Conservation (phyloP, 345 rosid genomes). For the Garcia nutans region DNA sequence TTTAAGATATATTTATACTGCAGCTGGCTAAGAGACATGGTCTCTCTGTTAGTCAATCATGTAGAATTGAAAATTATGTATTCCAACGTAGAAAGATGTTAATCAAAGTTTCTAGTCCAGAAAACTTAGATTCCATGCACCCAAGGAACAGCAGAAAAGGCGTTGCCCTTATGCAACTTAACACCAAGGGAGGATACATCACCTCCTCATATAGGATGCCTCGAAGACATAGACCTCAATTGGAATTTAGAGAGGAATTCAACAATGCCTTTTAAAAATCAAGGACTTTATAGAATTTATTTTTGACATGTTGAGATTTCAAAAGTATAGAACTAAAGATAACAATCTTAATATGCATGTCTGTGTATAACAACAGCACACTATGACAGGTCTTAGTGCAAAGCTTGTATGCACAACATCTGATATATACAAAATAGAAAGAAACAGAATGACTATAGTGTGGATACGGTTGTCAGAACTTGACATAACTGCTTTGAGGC, state of each 20-base stretch:
- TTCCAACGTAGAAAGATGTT: neutral
- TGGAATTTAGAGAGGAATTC: neutral
- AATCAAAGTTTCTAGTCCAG: neutral
- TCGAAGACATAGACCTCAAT: neutral
- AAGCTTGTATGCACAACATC: slow-evolving; percentile 7
- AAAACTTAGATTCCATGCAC: neutral
- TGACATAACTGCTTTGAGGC: neutral
- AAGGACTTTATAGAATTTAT: neutral
- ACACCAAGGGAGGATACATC: neutral
- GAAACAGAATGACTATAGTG: neutral
- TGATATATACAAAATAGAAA: neutral
- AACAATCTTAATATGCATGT: neutral
- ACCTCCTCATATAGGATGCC: neutral
- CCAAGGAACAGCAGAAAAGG: neutral
- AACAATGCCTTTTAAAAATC: slow-evolving; percentile 1
- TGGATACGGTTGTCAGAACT: neutral
- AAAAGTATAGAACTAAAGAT: neutral
- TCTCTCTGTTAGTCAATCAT: neutral
- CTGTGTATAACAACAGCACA: neutral
- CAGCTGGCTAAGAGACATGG: neutral
- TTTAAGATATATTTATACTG: neutral
- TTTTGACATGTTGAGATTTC: neutral
- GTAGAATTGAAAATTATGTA: neutral
- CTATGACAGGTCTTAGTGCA: neutral
- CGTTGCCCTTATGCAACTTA: neutral